Evolutionary conservation across 164 flowering plant genomes (phyloP).

Genomic region (Berberis thunbergii): DNA sequence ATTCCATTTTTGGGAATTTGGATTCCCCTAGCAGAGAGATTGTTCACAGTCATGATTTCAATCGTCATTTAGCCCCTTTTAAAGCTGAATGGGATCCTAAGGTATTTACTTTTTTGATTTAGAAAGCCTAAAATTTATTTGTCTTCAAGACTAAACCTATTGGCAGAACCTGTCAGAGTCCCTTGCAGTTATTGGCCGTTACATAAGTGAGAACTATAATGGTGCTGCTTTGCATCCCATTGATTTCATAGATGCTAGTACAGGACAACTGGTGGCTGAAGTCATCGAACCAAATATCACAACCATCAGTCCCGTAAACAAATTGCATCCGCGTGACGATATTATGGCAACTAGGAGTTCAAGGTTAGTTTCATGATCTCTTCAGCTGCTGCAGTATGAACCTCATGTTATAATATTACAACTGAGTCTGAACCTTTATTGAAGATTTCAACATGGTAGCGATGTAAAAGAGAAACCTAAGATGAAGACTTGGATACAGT

Average conservation of each 20-base stretch:
- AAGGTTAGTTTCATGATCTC: conserved; percentile 37
- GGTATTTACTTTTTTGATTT: conserved; percentile 26
- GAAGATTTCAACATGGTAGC: too few relatives aligned
- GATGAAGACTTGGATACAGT: too few relatives aligned
- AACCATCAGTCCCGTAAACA: conserved; percentile 88
- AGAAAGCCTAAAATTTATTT: neutral
- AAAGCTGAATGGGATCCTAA: conserved; percentile 98
- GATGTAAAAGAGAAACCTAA: too few relatives aligned
- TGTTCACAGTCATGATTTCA: conserved; percentile 91
- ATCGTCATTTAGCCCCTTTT: conserved; percentile 78
- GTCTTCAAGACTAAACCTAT: neutral
- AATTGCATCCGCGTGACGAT: conserved; percentile 93
- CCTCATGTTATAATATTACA: neutral
- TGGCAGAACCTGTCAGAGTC: conserved; percentile 84
- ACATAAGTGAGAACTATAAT: conserved; percentile 88
- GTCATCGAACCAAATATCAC: conserved; percentile 81
- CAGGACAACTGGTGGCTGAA: conserved; percentile 84
- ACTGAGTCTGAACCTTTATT: neutral
- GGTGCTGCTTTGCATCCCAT: conserved; percentile 92
- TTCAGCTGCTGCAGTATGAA: neutral
- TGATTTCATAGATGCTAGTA: conserved; percentile 77
- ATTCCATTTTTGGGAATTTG: conserved; percentile 69
- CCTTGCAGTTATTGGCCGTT: conserved; percentile 87
- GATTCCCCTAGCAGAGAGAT: conserved; percentile 86
- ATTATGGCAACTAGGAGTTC: conserved; percentile 86